phyloP scores from a whole-genome alignment of 345 rosid genomes.

The Euphorbia lathyris region DNA sequence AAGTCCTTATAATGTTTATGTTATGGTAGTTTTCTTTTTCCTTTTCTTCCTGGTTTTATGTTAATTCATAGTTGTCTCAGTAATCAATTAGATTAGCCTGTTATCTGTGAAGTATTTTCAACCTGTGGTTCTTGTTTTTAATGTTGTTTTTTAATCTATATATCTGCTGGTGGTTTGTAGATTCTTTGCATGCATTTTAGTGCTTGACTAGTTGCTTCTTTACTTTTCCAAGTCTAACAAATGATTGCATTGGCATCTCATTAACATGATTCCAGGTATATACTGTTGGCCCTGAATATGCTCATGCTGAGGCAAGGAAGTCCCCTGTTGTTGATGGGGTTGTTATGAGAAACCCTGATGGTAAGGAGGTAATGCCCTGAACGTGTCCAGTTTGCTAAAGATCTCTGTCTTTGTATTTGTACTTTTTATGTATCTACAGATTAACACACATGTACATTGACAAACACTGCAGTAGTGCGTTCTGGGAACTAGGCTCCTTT shows the following conservation, averaged over 20 bases:
- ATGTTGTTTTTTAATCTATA: conserved; percentile 1
- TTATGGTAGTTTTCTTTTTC: neutral
- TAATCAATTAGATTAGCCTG: neutral
- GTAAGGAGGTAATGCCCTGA: conserved; percentile 71
- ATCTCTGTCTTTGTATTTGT: neutral
- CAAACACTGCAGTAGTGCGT: neutral
- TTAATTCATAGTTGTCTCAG: neutral
- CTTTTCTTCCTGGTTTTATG: too few species aligned
- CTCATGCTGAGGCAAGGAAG: conserved; percentile 99
- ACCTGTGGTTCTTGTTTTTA: neutral
- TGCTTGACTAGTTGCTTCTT: neutral
- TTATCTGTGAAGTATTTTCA: neutral
- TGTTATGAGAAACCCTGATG: conserved; percentile 96
- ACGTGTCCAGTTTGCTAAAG: neutral
- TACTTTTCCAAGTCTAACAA: conserved; percentile 15
- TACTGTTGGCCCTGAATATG: conserved; percentile 98
- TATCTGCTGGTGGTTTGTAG: neutral
- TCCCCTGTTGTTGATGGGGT: conserved; percentile 99
- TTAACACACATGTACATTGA: neutral
- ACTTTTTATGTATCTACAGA: neutral
- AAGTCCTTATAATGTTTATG: conserved; percentile 2
- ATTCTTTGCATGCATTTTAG: conserved; percentile 5
- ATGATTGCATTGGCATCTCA: conserved; percentile 19
- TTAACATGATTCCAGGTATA: conserved; percentile 63
- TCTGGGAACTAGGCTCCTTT: neutral